Evolutionary conservation across 352 stramenopile genomes (phyloP), one percentile per base, ranked within the genome.

Genomic region (Phytophthora lateralis): DNA sequence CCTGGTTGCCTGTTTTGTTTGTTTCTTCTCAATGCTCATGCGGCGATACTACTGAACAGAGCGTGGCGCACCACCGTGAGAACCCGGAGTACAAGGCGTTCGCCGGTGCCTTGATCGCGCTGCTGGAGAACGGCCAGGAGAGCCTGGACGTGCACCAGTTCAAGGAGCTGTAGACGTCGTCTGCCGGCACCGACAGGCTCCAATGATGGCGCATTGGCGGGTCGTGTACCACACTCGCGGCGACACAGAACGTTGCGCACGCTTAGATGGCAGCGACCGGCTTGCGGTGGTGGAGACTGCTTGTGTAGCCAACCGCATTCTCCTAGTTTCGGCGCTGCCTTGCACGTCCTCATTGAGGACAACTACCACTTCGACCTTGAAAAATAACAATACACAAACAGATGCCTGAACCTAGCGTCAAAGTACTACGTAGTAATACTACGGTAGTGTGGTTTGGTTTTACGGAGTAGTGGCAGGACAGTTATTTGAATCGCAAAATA

Each of bases 111-210:
- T 45, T 66, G 42, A 7, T 66, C 26, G 34, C 42, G 42, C 43
- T 61, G 32, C 20, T 66, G 35, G 58, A 66, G 43, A 60, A 60
- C 35, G 58, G 50, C 18, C 43, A 66, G 50, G 49, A 55, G 17
- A 61, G 59, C 20, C 27, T 67, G 15, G 44, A 56, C 27, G 51
- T 52, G 50, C 44, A 62, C 51, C 59, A 61, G 44, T 67, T 67
- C 37, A 62, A 61, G 4, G 59, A 57, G 51, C 49, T 59, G 18
- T 56, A 66, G 26, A 35, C 32, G 48, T 34, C 26, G n/a, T 26
- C 4, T n/a, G 27, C 45, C 30, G 12, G 8, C 30, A 37, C 30
- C 30, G 30, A 12, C 8, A 37, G 30, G 26, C 26, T 30, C 26
- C 30, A 37, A 37, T 12, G 12, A 37, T 15, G 30, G 30, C 30